Evolutionary conservation across 202 grass and related monocot genomes (phyloP), one percentile per base, ranked within the genome.

Genomic region (Dendrocalamus latiflorus): DNA sequence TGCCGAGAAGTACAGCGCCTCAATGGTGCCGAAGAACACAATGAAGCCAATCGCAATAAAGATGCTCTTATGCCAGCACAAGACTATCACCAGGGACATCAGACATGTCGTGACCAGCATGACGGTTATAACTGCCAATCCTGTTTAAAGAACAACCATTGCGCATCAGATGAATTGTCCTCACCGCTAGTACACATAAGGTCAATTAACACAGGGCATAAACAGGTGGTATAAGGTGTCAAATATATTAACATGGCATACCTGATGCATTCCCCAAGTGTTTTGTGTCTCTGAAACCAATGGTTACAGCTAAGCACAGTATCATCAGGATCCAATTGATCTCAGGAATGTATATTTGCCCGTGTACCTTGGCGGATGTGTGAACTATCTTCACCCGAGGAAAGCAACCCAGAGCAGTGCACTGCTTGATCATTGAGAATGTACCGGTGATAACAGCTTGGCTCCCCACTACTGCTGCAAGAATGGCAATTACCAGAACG

Each of bases 301-400:
- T 87, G n/a, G 96, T 99, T 39, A 94, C 88, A 33, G 91, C 96
- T 50, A 95, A 86, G 59, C 96, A 99, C 39, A 99, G 71, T 81
- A 95, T 72, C 93, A 99, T 95, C 72, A 99, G 65, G 61, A 84
- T 95, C 96, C 96, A 99, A 57, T 99, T 99, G 78, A 99, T 99
- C 85, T 99, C 96, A 0, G 96, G 96, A 36, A 95, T 99, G 72
- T 99, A 99, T 53, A 99, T 99, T 83, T 99, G 96, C 6, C 96
- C 96, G 0, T 99, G 96, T 43, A 99, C 74, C 87, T 93, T 93
- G 25, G 85, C 68, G 4, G 96, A 98, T 42, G 96, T 98, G 53
- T 98, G 96, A 48, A 98, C 42, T 58, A 98, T 98, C 84, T 98
- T 95, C 74, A 95, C 96, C 36, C 89, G 86, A 42, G 96, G 96